Conservation (phyloP, 441 rosid species). For the Euphorbia schlechtendalii region DNA sequence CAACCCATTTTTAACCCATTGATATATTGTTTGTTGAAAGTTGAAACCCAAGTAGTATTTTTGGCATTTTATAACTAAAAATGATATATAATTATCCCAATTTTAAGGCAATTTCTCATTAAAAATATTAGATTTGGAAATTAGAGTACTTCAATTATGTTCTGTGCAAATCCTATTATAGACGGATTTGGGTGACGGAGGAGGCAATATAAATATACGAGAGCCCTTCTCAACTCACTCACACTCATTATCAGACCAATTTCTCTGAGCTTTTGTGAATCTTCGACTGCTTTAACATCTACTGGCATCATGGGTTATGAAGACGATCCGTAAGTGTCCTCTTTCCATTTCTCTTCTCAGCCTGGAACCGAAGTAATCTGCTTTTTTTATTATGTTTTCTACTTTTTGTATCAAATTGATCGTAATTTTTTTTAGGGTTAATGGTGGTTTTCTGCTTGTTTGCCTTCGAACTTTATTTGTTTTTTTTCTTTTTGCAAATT, state of each 20-base stretch:
- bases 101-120: too few species aligned
- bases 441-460: not conserved
- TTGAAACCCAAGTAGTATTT: too few species aligned
- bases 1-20: too few species aligned
- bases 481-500: not conserved
- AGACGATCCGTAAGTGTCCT: conserved; percentile 36
- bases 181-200: not conserved
- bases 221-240: too few species aligned
- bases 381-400: not conserved
- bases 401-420: not conserved
- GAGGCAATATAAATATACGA: too few species aligned
- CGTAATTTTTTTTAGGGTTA: not conserved
- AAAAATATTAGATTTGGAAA: too few species aligned
- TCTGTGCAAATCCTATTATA: not conserved
- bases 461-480: not conserved
- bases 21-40: too few species aligned
- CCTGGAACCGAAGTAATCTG: not conserved
- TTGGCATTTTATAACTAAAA: too few species aligned
- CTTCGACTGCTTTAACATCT: not conserved
- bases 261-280: not conserved
- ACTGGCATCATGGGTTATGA: conserved; percentile 33
- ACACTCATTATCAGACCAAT: not conserved
- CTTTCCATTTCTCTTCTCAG: not conserved
- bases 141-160: too few species aligned
- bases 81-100: too few species aligned